Base-by-base conservation (phyloP, 768 basidiomycete species). In the Pleurotus sapidus region DNA sequence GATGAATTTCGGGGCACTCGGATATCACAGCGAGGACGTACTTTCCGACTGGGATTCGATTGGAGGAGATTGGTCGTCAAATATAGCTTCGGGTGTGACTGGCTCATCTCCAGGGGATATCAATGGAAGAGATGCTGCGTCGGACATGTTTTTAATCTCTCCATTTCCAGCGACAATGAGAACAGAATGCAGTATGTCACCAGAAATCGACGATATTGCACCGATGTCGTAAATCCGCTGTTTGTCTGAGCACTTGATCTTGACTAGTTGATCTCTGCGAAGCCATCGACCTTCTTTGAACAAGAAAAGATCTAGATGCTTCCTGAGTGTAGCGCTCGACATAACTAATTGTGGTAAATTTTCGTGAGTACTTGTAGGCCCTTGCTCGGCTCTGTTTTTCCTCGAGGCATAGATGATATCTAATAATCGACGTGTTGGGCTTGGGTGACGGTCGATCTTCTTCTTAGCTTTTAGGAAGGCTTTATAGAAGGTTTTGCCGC, bases 311-410 rank as follows among this genome's bases (percentile, higher is more conserved):
- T 76, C 76, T 47, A 86, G 72, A 58, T 79, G 79, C 49, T 72
- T 76, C 43, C 82, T 77, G 60, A 92, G 72, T 5, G 89, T 91
- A 42, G 90, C 90, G 65, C 88, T 90, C 49, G 84, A 79, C 65
- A 89, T 68, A 43, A 91, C 72, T 54, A 89, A 68, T 66, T 91
- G 90, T 20, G 87, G 82, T 59, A 72, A 68, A 27, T 40, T 47
- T 12, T 25, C 45, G 15, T 12, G 20, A 40, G 34, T 23, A 11
- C 8, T 46, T 23, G 37, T 24, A 15, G 11, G 12, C 12, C 50
- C 57, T 38, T 49, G 17, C 30, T 48, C 55, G 49, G 56, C 57
- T 54, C 38, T 24, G 53, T 73, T 60, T 62, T 70, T 70, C 46
- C 74, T 64, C 53, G 62, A 61, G 20, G 61, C 67, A 62, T 82